These are phyloP conservation scores for Monosporozyma yasuniensis DNA, from an alignment of 805 yeast species.

Conservation along the genomic window DNA sequence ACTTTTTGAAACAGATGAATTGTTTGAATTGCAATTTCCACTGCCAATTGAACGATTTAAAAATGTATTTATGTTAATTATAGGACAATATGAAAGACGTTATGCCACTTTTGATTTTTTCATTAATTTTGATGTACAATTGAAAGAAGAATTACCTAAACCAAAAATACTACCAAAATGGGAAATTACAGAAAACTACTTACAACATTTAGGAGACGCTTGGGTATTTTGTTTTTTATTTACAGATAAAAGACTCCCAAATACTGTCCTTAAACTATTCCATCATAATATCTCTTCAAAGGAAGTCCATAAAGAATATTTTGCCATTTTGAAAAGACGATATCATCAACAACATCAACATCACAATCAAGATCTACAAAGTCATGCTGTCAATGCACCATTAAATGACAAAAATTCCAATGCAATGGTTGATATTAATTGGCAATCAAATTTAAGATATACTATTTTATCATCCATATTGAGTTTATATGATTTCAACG, in stretches of 20 bases:
- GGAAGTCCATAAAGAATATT: background rate
- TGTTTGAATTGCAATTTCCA: background rate
- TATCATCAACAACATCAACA: background rate
- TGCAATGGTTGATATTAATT: slow-evolving; percentile 1
- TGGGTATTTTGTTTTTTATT: background rate
- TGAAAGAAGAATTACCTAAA: background rate
- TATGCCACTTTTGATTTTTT: background rate
- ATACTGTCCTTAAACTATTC: too few species aligned
- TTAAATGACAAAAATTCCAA: background rate
- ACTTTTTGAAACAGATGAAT: background rate
- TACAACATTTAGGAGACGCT: background rate
- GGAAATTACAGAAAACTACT: background rate
- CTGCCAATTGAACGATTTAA: background rate
- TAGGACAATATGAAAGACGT: background rate
- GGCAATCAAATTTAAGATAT: slow-evolving; percentile 20
- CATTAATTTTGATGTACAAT: background rate
- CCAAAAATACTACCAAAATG: background rate
- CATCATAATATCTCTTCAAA: too few species aligned
- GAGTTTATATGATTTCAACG: slow-evolving; percentile 4
- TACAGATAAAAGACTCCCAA: background rate
- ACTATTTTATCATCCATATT: slow-evolving; percentile 13
- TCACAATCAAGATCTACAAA: background rate
- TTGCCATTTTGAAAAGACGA: background rate
- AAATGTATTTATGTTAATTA: background rate
- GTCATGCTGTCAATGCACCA: background rate